Base-by-base conservation (phyloP, 2,329 filamentous ascomycete genomes). In the Chaetomiaceae sp. region DNA sequence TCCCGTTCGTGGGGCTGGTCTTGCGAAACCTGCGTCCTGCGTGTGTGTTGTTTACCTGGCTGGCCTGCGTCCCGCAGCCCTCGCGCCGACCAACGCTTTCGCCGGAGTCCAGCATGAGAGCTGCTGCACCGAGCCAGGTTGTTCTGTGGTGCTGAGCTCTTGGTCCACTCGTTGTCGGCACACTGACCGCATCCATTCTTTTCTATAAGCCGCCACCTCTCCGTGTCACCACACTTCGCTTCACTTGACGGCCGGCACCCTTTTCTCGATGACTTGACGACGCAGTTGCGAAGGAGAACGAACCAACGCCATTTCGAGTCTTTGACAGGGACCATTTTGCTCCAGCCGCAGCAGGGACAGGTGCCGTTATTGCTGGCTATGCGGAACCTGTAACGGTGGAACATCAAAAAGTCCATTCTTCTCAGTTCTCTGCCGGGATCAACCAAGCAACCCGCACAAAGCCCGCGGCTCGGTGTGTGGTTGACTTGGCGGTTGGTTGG, bases 31-130 rank as follows among this genome's bases (percentile, higher is more conserved):
- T 23, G 31, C 48, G 40, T 51, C 49, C 49, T 60, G 54, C 53
- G 58, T 52, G 44, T 51, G 21, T 53, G 25, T 35, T 47, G 44
- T 48, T 52, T 33, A 27, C 25, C 25, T 27, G 25, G 44, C 45
- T 48, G 43, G 39, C 31, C 35, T 47, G 51, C 44, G 35, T 50
- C 44, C 41, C 53, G 48, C 54, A n/a, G 55, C 53, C 53, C 50
- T 48, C 55, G 55, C 54, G 58, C 60, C 59, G 58, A 59, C 59
- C 56, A 54, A 55, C 57, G 49, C 51, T 59, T 66, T 66, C 60
- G 62, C 62, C 63, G 58, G 51, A 63, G 54, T 59, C 57, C 55
- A 60, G 60, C 57, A 58, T 58, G 65, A 65, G 60, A 62, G 59
- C 59, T 58, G 57, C 64, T 65, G 61, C 60, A 62, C 52, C 64